Conservation (phyloP, 306 rosid genomes). For the Medicago ruthenica region DNA sequence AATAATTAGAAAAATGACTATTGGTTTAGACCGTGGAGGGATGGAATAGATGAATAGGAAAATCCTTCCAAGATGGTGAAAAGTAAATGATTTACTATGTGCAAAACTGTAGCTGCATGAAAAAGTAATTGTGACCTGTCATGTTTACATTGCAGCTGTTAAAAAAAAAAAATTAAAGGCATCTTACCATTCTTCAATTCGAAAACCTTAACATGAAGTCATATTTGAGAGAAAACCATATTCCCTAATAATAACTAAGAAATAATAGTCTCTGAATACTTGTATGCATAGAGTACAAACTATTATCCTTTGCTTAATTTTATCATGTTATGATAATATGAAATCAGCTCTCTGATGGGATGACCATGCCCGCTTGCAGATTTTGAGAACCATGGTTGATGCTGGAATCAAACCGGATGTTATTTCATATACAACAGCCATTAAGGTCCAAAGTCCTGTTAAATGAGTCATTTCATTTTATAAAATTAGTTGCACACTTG, state of each 20-base stretch:
- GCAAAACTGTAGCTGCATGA: slow-evolving; percentile 24
- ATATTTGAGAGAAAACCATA: slow-evolving; percentile 30
- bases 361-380: slow-evolving; percentile 60
- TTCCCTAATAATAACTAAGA: slow-evolving; percentile 10
- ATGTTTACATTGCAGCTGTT: not conserved
- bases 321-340: slow-evolving; percentile 26
- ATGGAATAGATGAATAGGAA: slow-evolving; percentile 24
- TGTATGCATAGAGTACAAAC: not conserved
- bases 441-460: slow-evolving; percentile 66
- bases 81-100: slow-evolving; percentile 4
- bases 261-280: slow-evolving; percentile 17
- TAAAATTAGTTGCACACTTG: slow-evolving; percentile 18
- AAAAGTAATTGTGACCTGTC: slow-evolving; percentile 30
- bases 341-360: slow-evolving; percentile 46
- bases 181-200: slow-evolving; percentile 29
- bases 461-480: slow-evolving; percentile 39
- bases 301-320: slow-evolving; percentile 16
- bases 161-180: too few species aligned
- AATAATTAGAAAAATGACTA: not conserved
- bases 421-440: slow-evolving; percentile 82
- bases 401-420: slow-evolving; percentile 86
- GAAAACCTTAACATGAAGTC: not conserved
- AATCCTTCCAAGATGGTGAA: slow-evolving; percentile 2
- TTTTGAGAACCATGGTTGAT: slow-evolving; percentile 70
- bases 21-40: slow-evolving; percentile 2